Conservation (phyloP, 2,329 filamentous ascomycete genomes). For the Elsinoe necatrix region DNA sequence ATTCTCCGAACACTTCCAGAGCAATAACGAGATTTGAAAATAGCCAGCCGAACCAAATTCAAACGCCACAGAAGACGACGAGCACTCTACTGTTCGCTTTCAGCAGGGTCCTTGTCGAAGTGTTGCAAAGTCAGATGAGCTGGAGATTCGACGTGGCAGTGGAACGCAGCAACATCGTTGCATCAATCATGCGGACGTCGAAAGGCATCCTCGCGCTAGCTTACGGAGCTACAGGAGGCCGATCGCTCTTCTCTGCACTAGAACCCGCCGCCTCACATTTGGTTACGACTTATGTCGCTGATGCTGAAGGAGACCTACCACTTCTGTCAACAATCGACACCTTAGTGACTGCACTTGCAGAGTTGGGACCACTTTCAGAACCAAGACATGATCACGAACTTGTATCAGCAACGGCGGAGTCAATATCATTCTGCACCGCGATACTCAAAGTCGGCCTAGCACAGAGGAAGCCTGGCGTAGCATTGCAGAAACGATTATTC, state of each 20-base stretch:
- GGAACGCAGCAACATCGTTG: conserved; percentile 61
- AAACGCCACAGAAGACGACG: conserved; percentile 70
- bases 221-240: conserved; percentile 48
- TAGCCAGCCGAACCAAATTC: conserved; percentile 49
- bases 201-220: conserved; percentile 62
- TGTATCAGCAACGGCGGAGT: conserved; percentile 48
- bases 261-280: conserved; percentile 67
- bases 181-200: conserved; percentile 60
- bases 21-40: conserved; percentile 41
- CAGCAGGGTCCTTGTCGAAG: conserved; percentile 66
- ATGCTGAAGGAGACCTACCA: conserved; percentile 59
- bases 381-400: conserved; percentile 25
- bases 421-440: conserved; percentile 58
- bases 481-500: conserved; percentile 63
- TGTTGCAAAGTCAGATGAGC: conserved; percentile 74
- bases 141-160: conserved; percentile 71
- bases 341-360: conserved; percentile 45
- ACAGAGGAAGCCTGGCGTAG: conserved; percentile 53
- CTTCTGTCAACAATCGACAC: conserved; percentile 69
- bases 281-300: conserved; percentile 65
- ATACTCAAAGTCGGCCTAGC: conserved; percentile 63
- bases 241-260: conserved; percentile 55
- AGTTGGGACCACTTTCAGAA: background rate
- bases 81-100: conserved; percentile 63
- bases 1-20: conserved; percentile 43